Evolutionary conservation across 2,329 filamentous ascomycete species (phyloP), one percentile per base, ranked within the genome.

Genomic region (Fusarium clavum): DNA sequence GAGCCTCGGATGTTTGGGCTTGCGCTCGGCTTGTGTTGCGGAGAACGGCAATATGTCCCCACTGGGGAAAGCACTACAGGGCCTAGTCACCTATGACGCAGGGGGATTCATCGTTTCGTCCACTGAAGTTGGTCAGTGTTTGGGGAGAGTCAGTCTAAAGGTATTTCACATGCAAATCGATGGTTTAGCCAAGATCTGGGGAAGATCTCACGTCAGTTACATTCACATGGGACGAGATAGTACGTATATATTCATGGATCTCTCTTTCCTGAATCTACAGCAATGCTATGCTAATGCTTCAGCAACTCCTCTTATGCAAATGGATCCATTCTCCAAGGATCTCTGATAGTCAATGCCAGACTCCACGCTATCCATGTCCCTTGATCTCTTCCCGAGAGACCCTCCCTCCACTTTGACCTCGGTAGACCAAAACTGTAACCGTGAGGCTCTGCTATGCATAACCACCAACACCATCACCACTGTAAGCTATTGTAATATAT

Each of bases 21-120:
- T 55, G 57, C 59, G 45, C 64, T 71, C 69, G 70, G 70, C 70
- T 72, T 68, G 64, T 65, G 52, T 62, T 71, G 70, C 67, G 69
- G 69, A 72, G 69, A 60, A 67, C 55, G 66, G 51, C 54, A 60
- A 48, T 27, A 52, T 30, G 32, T 43, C 68, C 46, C 64, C 56
- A 59, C 52, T 27, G 32, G 25, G 38, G 43, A 51, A 43, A 38
- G 38, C 16, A 41, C 53, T 67, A 56, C 47, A 64, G 51, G 59
- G 48, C 47, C 51, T 46, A 38, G 54, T 43, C 20, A 29, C 57
- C 57, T 71, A 72, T 72, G 70, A 73, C 64, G 67, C 70, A 73
- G 56, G 46, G 51, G 45, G 30, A 51, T 16, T 38, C 5, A 20
- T 18, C 38, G 18, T 53, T 25, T 27, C n/a, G 41, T 51, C 56